Percentiles rank a stretch among this genome's conserved stretches.
Evolutionary conservation across 345 rosid genomes (phyloP).

Genomic region (Salix purpurea): DNA sequence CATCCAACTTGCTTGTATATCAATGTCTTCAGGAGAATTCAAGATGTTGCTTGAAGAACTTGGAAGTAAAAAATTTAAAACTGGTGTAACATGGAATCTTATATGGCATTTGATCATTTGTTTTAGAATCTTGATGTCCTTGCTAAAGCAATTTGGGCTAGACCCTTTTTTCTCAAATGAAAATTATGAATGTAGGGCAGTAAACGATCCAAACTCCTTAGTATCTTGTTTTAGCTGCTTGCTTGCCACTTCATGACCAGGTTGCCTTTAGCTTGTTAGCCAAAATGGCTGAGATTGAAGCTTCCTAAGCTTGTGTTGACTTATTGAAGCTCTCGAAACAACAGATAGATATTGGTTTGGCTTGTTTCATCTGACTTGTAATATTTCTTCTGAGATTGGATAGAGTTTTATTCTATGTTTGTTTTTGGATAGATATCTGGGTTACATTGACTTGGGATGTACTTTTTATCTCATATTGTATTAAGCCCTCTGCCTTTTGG

Average conservation of each 20-base stretch:
- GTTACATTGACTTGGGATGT: no score
- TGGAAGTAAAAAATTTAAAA: not conserved
- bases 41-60: not conserved
- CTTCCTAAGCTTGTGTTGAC: no score
- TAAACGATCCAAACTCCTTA: no score
- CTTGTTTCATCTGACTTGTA: not conserved
- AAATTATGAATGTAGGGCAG: no score
- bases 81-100: not conserved
- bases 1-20: not conserved
- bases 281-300: no score
- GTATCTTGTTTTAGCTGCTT: no score
- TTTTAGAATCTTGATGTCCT: not conserved
- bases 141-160: not conserved
- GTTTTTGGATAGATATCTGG: no score
- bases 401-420: no score
- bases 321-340: not conserved
- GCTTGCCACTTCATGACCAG: no score
- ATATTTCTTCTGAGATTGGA: no score
- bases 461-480: not conserved
- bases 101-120: not conserved
- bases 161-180: no score
- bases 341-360: not conserved
- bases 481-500: slow-evolving; percentile 14
- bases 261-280: not conserved
- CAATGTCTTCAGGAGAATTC: not conserved